Evolutionary conservation across 2,329 filamentous ascomycete genomes (phyloP), one percentile per base, ranked within the genome.

Genomic region (Ophiostoma sp.): DNA sequence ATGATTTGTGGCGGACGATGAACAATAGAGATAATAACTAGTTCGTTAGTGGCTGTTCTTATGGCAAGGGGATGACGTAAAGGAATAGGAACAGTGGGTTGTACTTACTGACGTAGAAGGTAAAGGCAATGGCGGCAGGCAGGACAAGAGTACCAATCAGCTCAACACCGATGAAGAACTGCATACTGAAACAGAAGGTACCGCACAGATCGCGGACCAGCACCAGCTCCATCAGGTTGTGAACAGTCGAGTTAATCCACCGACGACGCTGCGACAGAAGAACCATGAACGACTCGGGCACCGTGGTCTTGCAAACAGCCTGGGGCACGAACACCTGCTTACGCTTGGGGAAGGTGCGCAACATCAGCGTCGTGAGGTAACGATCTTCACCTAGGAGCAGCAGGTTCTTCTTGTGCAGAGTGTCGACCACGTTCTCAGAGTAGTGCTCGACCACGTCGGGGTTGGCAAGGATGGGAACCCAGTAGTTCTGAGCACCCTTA

Each of bases 101-200:
- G 17, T 76, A 89, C 92, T 88, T 89, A 95, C 92, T 90, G 79
- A 99, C 91, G 83, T 99, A 99, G 81, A 98, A 90, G 25, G 96
- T 99, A 82, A 99, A 99, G 3, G 93, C 92, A 81, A 99, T 98
- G 77, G 97, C 97, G 64, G 96, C 97, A 2, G 96, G 96, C 28
- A 99, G 87, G 12, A 99, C 96, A 71, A 99, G 86, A 1, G 97
- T 99, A 78, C 96, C 96, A 72, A 98, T 88, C 72, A 99, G 87
- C 83, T 99, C 96, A 79, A 99, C 93, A 81, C 95, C 97, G 76
- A 99, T 92, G 76, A 99, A 92, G 81, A 99, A 99, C 83, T 99
- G 96, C 96, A 99, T 99, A 82, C 94, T 97, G 87, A 99, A 99
- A 86, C 97, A 99, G 85, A 99, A 99, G 2, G 96, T 99, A 77